Evolutionary conservation across 2,329 filamentous ascomycete genomes (phyloP).

Genomic region (Botrytis hyacinthi): DNA sequence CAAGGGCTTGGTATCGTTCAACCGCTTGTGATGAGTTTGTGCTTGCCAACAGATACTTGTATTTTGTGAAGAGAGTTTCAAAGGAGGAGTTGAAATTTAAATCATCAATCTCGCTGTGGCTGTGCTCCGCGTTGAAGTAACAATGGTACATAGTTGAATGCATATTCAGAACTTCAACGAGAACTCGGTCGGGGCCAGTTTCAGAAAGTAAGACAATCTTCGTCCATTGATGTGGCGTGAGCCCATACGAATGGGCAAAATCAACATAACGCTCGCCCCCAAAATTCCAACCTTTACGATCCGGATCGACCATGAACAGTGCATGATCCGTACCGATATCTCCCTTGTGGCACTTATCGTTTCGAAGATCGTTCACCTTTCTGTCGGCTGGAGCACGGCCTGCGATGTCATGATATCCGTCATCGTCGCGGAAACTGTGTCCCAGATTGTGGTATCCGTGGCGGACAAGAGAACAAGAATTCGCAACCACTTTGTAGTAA

Average conservation of each 20-base stretch:
- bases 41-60: neutral
- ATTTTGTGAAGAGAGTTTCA: neutral
- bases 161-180: neutral
- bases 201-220: neutral
- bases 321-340: neutral
- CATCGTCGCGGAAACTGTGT: neutral
- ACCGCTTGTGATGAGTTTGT: rapidly evolving
- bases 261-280: neutral
- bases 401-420: rapidly evolving
- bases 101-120: neutral
- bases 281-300: neutral
- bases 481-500: neutral
- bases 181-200: neutral
- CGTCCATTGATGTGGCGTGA: neutral
- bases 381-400: neutral
- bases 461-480: neutral
- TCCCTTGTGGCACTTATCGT: neutral
- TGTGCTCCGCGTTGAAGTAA: neutral
- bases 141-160: neutral
- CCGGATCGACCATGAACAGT: neutral
- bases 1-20: neutral
- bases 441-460: neutral
- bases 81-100: neutral
- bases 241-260: neutral
- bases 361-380: neutral